These are phyloP conservation scores for Geranium incanum DNA, from an alignment of 441 rosid genomes.

Conservation along the genomic window DNA sequence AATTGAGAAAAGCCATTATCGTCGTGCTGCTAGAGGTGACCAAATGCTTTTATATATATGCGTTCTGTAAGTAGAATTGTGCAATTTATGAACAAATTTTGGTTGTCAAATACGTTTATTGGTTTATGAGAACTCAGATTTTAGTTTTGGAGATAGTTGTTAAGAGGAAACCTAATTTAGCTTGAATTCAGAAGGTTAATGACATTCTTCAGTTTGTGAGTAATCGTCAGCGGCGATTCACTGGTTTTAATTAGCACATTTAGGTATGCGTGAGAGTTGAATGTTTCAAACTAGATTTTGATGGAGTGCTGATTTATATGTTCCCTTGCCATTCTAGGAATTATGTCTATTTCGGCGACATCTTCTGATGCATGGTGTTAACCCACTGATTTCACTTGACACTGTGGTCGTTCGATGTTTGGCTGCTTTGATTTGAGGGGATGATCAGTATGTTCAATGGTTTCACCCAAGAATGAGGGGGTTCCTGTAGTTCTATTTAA, in stretches of 20 bases:
- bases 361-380: background rate
- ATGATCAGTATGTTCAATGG: background rate
- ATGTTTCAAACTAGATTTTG: background rate
- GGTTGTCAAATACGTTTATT: background rate
- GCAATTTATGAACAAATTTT: background rate
- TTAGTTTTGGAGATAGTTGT: background rate
- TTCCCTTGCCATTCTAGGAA: background rate
- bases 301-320: background rate
- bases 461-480: background rate
- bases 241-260: too few relatives aligned
- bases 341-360: background rate
- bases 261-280: background rate
- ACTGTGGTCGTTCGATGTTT: too few relatives aligned
- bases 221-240: too few relatives aligned
- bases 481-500: background rate
- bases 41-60: background rate
- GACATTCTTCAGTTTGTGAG: background rate
- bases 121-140: background rate
- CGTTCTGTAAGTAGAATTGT: background rate
- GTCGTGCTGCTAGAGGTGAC: background rate
- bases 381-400: background rate
- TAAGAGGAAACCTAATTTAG: background rate
- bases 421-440: too few relatives aligned
- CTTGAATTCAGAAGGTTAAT: background rate
- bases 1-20: background rate